Conservation (phyloP, 352 stramenopile genomes). For the Globisporangium alternatum region DNA sequence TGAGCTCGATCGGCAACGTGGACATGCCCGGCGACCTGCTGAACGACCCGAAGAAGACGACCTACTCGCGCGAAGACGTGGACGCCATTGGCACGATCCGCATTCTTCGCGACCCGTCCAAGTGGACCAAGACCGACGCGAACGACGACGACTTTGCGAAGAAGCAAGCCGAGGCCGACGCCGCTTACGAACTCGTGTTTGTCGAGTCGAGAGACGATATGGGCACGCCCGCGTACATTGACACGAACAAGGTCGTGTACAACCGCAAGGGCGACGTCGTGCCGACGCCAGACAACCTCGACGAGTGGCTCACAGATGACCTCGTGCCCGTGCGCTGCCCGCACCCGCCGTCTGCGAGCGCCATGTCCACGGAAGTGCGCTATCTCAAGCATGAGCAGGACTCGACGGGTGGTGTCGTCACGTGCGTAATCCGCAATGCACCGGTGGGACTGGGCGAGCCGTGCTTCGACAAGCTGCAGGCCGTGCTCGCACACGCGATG, state of each 20-base stretch:
- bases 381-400: slow-evolving; percentile 88
- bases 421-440: slow-evolving; percentile 96
- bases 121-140: slow-evolving; percentile 51
- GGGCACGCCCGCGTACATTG: slow-evolving; percentile 86
- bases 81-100: slow-evolving; percentile 79
- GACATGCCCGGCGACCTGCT: slow-evolving; percentile 77
- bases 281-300: slow-evolving; percentile 43
- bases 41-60: slow-evolving; percentile 57
- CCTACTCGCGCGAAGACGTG: slow-evolving; percentile 83
- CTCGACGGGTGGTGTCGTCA: slow-evolving; percentile 94
- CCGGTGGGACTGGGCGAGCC: slow-evolving; percentile 96
- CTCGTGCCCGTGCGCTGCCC: slow-evolving; percentile 93
- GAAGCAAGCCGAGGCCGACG: slow-evolving; percentile 62
- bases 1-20: slow-evolving; percentile 83
- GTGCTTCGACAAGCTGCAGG: slow-evolving; percentile 99
- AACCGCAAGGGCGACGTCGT: slow-evolving; percentile 77
- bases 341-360: slow-evolving; percentile 89
- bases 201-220: slow-evolving; percentile 54
- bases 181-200: slow-evolving; percentile 72
- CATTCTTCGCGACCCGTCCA: slow-evolving; percentile 68
- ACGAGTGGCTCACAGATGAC: slow-evolving; percentile 77
- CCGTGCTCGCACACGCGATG: slow-evolving; percentile 97
- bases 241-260: slow-evolving; percentile 91
- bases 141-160: slow-evolving; percentile 27
- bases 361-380: slow-evolving; percentile 96